Evolutionary conservation across 2,329 filamentous ascomycete species (phyloP).

Genomic region (Dactylellina leptospora): DNA sequence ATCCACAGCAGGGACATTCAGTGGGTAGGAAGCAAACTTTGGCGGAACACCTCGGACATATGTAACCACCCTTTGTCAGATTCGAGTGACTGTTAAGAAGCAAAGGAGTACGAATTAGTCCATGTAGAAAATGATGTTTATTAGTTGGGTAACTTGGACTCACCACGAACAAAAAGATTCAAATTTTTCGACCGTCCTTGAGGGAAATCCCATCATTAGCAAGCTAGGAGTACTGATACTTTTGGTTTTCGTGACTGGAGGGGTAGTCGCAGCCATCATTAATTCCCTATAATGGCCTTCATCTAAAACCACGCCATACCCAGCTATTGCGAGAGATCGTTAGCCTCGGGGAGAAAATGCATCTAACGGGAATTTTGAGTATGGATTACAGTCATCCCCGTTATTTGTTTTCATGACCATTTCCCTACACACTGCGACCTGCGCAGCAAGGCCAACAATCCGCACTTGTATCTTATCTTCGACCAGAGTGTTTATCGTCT

Average conservation of each 20-base stretch:
- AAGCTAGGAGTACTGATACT: constrained; percentile 71
- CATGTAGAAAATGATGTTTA: no score
- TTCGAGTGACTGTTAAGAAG: constrained; percentile 55
- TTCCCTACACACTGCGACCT: constrained; percentile 90
- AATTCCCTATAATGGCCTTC: constrained; percentile 88
- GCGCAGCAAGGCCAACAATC: constrained; percentile 87
- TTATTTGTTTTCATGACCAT: constrained; percentile 87
- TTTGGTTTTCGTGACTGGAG: constrained; percentile 77
- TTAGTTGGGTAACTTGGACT: no score
- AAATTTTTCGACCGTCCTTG: constrained; percentile 76
- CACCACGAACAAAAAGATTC: constrained; percentile 83
- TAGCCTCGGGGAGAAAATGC: no score
- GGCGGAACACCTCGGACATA: constrained; percentile 84
- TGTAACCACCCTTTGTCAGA: constrained; percentile 74
- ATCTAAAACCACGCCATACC: constrained; percentile 86
- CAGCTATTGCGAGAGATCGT: no score
- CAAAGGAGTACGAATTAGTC: no score
- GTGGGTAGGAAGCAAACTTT: constrained; percentile 91
- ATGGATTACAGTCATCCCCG: constrained; percentile 70
- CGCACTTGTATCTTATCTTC: constrained; percentile 85
- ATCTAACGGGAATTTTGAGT: no score
- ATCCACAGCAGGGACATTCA: constrained; percentile 87
- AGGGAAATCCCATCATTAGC: constrained; percentile 98
- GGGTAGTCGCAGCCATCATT: constrained; percentile 87
- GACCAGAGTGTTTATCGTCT: constrained; percentile 81